These are phyloP conservation scores for Metahyphopichia silvanorum DNA, from an alignment of 805 yeast genomes.

Conservation along the genomic window DNA sequence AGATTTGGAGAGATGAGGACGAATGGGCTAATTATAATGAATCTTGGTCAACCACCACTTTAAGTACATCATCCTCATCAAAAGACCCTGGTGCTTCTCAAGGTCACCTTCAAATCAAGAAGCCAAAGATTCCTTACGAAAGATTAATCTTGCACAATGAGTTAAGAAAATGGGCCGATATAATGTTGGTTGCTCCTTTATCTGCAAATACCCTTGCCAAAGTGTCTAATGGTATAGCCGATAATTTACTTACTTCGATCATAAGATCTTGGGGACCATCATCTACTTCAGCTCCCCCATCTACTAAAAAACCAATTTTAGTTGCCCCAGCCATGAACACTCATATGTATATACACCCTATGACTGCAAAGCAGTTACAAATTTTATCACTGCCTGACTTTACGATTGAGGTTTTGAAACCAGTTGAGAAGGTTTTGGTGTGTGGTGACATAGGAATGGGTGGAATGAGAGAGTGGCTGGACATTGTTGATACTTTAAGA, in stretches of 20 bases:
- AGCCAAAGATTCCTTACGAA: constrained; percentile 30
- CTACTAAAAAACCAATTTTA: constrained; percentile 37
- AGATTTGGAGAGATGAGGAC: constrained; percentile 89
- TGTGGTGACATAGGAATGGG: constrained; percentile 52
- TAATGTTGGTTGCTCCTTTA: constrained; percentile 43
- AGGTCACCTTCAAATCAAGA: constrained; percentile 8
- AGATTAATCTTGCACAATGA: constrained; percentile 42
- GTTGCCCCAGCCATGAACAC: constrained; percentile 51
- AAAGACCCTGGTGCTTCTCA: constrained; percentile 5
- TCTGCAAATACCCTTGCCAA: constrained; percentile 46
- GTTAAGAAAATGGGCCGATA: constrained; percentile 46
- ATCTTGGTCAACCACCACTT: constrained; percentile 14
- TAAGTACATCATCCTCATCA: constrained; percentile 10
- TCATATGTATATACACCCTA: constrained; percentile 45
- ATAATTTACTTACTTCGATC: constrained; percentile 41
- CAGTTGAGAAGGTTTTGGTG: constrained; percentile 44
- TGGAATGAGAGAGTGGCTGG: constrained; percentile 48
- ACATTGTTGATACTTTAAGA: constrained; percentile 40
- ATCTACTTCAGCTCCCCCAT: constrained; percentile 5
- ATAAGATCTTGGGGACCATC: constrained; percentile 40
- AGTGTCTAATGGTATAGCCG: constrained; percentile 42
- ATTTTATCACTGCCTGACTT: constrained; percentile 32
- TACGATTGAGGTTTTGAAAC: constrained; percentile 42
- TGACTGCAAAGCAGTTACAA: constrained; percentile 38
- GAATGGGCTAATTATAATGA: constrained; percentile 68